Evolutionary conservation across 2,329 filamentous ascomycete genomes (phyloP).

Genomic region (Thermomyces lanuginosus): DNA sequence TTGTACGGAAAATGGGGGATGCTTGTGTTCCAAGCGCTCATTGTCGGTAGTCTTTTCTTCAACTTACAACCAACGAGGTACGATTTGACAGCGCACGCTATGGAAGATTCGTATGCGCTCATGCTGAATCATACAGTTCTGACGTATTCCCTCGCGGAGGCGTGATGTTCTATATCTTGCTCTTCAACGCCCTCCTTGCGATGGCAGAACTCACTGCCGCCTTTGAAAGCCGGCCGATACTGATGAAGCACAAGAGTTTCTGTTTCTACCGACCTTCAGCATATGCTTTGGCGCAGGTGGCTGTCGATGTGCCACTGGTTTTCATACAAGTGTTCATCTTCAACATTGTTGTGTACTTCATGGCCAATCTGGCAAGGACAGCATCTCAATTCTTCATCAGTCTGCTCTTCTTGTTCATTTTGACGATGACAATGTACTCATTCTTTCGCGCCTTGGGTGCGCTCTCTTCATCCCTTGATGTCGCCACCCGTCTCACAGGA

Average conservation of each 20-base stretch:
- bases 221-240: constrained; percentile 46
- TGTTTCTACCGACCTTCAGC: constrained; percentile 50
- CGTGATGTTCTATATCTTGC: constrained; percentile 44
- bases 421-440: constrained; percentile 40
- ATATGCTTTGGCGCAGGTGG: constrained; percentile 41
- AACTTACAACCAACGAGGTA: constrained; percentile 35
- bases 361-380: constrained; percentile 40
- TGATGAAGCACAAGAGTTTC: constrained; percentile 55
- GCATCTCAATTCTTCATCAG: constrained; percentile 48
- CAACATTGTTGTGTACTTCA: constrained; percentile 46
- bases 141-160: constrained; percentile 45
- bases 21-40: constrained; percentile 29
- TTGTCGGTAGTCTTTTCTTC: constrained; percentile 37
- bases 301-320: constrained; percentile 42
- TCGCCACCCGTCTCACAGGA: constrained; percentile 34
- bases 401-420: constrained; percentile 37
- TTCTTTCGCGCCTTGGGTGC: constrained; percentile 37
- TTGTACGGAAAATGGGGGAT: constrained; percentile 37
- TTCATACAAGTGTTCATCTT: constrained; percentile 44
- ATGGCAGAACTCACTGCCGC: constrained; percentile 44
- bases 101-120: background rate
- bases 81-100: background rate
- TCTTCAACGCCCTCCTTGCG: constrained; percentile 48
- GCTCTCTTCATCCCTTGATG: constrained; percentile 33
- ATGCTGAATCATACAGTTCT: constrained; percentile 15